Evolutionary conservation across 371 early-diverging fungal species (phyloP), one percentile per base, ranked within the genome.

Genomic region (Cladochytrium tenue): DNA sequence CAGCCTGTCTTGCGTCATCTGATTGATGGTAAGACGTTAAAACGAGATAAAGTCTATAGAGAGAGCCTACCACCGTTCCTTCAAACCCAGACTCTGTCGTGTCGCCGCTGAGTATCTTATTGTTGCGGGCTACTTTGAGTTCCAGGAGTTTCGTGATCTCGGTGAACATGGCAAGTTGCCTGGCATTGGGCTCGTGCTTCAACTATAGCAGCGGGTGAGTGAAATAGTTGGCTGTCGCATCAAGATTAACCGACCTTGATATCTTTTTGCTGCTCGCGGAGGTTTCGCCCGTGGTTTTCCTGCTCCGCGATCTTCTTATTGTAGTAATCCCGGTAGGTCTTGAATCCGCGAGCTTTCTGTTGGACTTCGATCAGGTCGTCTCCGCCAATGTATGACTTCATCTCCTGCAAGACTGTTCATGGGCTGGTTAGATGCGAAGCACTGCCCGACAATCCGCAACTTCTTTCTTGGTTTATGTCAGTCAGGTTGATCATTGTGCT

Each of bases 381-480:
- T 13, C 78, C 81, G 31, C 83, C 81, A 66, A 85, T 82, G 74
- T 82, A 82, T 1, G 80, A 77, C 63, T 82, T 85, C 78, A 81
- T 83, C 67, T 84, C 85, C 25, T 77, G 75, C 71, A 84, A 64
- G 23, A 82, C 84, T 77, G 50, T 0, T 55, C 1, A 5, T 51
- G 28, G 27, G 25, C 36, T 57, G 10, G 27, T n/a, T n/a, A n/a
- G n/a, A n/a, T n/a, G n/a, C n/a, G n/a, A n/a, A n/a, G n/a, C n/a
- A n/a, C n/a, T n/a, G n/a, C n/a, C n/a, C n/a, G n/a, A n/a, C n/a
- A n/a, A n/a, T n/a, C 30, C 7, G 31, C 23, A 34, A 79, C 80
- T 72, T 72, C 78, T 66, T 33, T 82, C 81, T 43, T 79, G 75
- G 27, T 71, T 27, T 26, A 81, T 74, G 31, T 80, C 83, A 15